Evolutionary conservation across 2,329 filamentous ascomycete genomes (phyloP).

Genomic region (Ophiostoma quercus): DNA sequence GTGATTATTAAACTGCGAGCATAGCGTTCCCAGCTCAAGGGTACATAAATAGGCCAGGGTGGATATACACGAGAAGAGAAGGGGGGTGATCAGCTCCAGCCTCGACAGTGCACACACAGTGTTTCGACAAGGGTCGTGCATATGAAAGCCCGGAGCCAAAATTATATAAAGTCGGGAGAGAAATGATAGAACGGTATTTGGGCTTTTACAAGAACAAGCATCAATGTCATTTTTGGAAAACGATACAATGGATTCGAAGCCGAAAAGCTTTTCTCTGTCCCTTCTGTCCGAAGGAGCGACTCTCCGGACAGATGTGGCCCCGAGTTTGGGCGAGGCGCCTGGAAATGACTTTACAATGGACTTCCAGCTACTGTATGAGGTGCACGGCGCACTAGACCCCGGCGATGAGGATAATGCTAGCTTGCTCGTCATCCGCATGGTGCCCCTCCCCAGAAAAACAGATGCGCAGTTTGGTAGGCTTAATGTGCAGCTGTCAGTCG

Average conservation of each 20-base stretch:
- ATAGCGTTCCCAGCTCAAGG: neutral
- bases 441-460: neutral
- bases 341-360: neutral
- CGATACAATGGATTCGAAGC: neutral
- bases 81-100: slow-evolving; percentile 7
- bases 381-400: neutral
- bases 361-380: slow-evolving; percentile 12
- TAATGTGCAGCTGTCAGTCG: slow-evolving; percentile 7
- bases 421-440: slow-evolving; percentile 2
- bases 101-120: slow-evolving; percentile 10
- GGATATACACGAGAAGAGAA: neutral
- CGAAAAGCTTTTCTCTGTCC: neutral
- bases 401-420: slow-evolving; percentile 6
- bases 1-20: neutral
- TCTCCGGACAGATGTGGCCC: slow-evolving; percentile 8
- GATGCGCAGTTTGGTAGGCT: neutral
- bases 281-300: neutral
- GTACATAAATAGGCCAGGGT: neutral
- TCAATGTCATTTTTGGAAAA: neutral
- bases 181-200: neutral
- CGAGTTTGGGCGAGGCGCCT: neutral
- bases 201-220: neutral
- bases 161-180: neutral
- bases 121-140: neutral
- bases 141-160: neutral